Percentiles rank a stretch among this genome's conserved stretches.
phyloP scores from a whole-genome alignment of 2,329 filamentous ascomycete species.

The Cercospora sojina region DNA sequence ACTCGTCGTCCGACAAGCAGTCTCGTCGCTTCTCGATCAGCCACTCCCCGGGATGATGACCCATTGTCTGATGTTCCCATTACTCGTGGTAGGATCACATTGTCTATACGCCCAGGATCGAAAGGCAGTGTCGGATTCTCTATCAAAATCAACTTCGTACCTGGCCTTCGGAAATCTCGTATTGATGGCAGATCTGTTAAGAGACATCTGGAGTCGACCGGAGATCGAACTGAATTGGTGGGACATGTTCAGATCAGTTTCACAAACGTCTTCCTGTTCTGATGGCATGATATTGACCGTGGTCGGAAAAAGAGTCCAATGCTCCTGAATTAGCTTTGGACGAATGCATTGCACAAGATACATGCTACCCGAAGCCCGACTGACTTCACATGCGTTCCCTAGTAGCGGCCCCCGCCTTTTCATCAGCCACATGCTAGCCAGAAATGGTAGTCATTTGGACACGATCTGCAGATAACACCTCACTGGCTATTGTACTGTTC shows the following conservation, averaged over 20 bases:
- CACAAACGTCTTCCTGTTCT: conserved; percentile 16
- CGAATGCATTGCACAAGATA: background rate
- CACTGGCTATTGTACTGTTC: background rate
- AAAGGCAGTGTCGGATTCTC: background rate
- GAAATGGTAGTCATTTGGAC: background rate
- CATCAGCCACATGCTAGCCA: background rate
- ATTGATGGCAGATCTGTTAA: conserved; percentile 9
- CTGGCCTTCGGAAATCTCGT: conserved; percentile 10
- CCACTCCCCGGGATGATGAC: conserved; percentile 13
- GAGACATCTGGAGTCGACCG: conserved; percentile 7
- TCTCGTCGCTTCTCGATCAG: conserved; percentile 15
- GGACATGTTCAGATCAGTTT: conserved; percentile 14
- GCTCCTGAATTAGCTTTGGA: background rate
- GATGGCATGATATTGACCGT: background rate
- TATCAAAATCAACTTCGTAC: conserved; percentile 9
- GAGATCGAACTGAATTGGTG: conserved; percentile 12
- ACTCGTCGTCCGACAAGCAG: conserved; percentile 5
- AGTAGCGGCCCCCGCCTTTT: background rate
- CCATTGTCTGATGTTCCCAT: conserved; percentile 15
- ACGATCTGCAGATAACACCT: background rate
- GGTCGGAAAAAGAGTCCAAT: background rate
- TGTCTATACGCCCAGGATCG: conserved; percentile 6
- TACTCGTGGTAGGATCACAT: conserved; percentile 12
- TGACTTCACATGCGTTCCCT: background rate
- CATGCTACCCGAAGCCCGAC: background rate